Percentiles rank a stretch among this genome's conserved stretches.
Evolutionary conservation across 2,329 filamentous ascomycete genomes (phyloP).

Genomic region (Venturiaceae sp.): DNA sequence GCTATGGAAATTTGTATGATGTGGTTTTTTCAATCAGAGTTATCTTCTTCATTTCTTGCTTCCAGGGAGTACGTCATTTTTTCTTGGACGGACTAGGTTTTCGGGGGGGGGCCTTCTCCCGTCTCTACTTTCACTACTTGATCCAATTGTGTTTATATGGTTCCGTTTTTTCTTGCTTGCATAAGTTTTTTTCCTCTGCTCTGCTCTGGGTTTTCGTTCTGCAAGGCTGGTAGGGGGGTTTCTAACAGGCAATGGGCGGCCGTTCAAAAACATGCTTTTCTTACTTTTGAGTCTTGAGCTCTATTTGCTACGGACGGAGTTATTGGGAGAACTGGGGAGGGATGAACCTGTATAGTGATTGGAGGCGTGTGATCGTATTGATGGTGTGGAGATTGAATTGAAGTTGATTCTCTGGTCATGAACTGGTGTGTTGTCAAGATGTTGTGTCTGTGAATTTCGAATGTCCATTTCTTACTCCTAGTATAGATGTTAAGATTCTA

Average conservation of each 20-base stretch:
- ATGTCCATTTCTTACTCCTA: too few species aligned
- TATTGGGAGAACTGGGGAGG: background rate
- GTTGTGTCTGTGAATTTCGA: too few species aligned
- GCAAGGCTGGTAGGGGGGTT: background rate
- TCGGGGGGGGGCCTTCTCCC: background rate
- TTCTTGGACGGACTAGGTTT: background rate
- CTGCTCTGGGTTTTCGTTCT: background rate
- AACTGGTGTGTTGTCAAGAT: too few species aligned
- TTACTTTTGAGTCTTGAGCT: background rate
- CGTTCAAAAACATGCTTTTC: background rate
- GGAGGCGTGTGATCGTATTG: background rate
- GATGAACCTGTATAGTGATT: background rate
- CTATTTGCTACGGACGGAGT: background rate
- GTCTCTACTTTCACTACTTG: slow-evolving; percentile 1
- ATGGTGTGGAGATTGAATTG: background rate
- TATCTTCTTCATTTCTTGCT: background rate
- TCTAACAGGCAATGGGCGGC: background rate
- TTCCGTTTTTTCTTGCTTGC: background rate
- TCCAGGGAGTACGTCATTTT: background rate
- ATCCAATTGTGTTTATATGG: background rate
- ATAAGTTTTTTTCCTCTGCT: background rate
- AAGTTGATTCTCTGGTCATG: background rate
- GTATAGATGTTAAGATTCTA: too few species aligned
- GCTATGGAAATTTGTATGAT: slow-evolving; percentile 1
- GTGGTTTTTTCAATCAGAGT: slow-evolving; percentile 1